phyloP scores from a whole-genome alignment of 108 stramenopile genomes.

The Pelagomonas calceolata region DNA sequence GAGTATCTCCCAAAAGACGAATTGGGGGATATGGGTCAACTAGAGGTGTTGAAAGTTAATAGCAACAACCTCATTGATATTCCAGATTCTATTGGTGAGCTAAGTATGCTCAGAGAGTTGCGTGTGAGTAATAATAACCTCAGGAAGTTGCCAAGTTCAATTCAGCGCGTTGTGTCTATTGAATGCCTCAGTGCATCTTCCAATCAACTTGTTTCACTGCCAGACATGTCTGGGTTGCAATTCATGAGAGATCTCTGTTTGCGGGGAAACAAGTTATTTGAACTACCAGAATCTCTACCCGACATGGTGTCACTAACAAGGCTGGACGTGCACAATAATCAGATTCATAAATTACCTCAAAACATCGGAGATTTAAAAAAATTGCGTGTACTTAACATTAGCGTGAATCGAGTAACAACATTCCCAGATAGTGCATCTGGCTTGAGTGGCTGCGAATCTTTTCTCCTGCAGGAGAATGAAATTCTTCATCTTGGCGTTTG shows the following conservation, averaged over 20 bases:
- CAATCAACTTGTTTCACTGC: constrained; percentile 8
- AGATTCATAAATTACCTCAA: constrained; percentile 11
- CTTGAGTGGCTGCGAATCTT: constrained; percentile 6
- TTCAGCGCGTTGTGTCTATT: constrained; percentile 16
- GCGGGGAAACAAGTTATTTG: constrained; percentile 13
- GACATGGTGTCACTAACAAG: constrained; percentile 9
- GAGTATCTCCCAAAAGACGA: constrained; percentile 14
- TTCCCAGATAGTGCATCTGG: constrained; percentile 19
- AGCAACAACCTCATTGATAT: constrained; percentile 23
- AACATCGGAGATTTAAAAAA: constrained; percentile 13
- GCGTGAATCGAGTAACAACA: constrained; percentile 13
- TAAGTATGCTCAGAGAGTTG: constrained; percentile 10
- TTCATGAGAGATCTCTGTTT: constrained; percentile 17
- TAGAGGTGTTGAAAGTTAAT: constrained; percentile 20
- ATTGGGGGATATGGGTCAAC: constrained; percentile 9
- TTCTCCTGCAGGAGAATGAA: constrained; percentile 22
- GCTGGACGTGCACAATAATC: constrained; percentile 16
- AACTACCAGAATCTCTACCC: constrained; percentile 12
- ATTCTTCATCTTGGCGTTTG: constrained; percentile 14
- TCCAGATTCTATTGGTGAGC: constrained; percentile 21
- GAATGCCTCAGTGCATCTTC: constrained; percentile 11
- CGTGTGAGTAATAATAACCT: constrained; percentile 25
- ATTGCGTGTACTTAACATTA: constrained; percentile 22
- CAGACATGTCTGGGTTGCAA: constrained; percentile 2
- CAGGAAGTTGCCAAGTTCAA: constrained; percentile 16